These are phyloP conservation scores for Evernia prunastri DNA, from an alignment of 495 filamentous ascomycete species.

Conservation along the genomic window DNA sequence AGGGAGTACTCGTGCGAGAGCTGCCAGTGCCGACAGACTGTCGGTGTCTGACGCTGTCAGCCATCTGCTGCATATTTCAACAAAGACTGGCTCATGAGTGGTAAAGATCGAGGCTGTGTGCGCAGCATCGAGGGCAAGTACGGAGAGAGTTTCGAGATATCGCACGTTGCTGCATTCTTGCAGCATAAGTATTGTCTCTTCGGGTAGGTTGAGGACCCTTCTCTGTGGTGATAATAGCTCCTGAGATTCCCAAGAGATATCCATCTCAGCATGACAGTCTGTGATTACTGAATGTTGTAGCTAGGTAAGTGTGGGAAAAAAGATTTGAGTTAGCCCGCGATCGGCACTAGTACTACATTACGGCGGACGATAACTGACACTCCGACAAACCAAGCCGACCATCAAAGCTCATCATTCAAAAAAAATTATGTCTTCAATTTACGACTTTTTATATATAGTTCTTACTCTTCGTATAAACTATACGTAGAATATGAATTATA, in stretches of 20 bases:
- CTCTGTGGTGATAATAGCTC: slow-evolving; percentile 10
- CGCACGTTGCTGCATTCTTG: slow-evolving; percentile 52
- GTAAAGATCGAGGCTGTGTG: slow-evolving; percentile 63
- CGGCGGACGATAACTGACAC: no score
- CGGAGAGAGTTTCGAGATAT: slow-evolving; percentile 64
- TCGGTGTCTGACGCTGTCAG: slow-evolving; percentile 34
- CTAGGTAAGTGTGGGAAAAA: neutral
- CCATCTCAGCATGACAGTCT: slow-evolving; percentile 8
- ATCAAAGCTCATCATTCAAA: no score
- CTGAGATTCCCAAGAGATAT: slow-evolving; percentile 16
- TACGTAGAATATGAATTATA: no score
- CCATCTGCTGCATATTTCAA: slow-evolving; percentile 78
- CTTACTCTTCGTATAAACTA: no score
- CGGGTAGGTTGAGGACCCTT: slow-evolving; percentile 51
- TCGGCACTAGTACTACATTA: neutral
- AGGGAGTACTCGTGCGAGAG: slow-evolving; percentile 73
- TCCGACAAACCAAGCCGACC: no score
- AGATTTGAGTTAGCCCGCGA: neutral
- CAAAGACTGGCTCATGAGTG: slow-evolving; percentile 62
- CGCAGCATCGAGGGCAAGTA: slow-evolving; percentile 56
- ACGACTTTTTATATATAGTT: no score
- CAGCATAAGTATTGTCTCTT: slow-evolving; percentile 59
- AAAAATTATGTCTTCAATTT: no score
- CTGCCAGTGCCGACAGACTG: slow-evolving; percentile 49
- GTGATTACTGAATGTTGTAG: neutral